These are phyloP conservation scores for Beauveria rudraprayagi DNA, from an alignment of 2,329 filamentous ascomycete genomes.

Conservation along the genomic window DNA sequence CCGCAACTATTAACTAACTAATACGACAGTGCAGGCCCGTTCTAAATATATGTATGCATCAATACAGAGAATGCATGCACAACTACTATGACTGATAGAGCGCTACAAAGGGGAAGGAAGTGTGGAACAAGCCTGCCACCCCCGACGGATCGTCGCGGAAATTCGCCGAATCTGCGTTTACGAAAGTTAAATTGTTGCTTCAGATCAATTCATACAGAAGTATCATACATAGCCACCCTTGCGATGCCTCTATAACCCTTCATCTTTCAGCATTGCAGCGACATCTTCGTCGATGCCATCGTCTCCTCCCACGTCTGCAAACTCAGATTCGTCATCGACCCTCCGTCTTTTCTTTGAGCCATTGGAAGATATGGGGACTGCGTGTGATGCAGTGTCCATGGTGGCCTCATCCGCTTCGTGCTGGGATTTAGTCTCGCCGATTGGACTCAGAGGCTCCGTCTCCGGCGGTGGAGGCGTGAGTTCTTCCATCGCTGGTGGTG, in stretches of 20 bases:
- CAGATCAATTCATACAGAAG: neutral
- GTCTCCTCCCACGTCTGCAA: constrained; percentile 46
- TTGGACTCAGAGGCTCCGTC: constrained; percentile 17
- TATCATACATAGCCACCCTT: neutral
- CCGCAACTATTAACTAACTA: neutral
- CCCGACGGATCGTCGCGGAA: neutral
- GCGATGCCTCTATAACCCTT: neutral
- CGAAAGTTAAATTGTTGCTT: neutral
- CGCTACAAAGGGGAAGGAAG: neutral
- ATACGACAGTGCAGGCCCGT: neutral
- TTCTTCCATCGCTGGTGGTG: constrained; percentile 35
- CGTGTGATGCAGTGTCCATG: constrained; percentile 31
- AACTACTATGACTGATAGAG: neutral
- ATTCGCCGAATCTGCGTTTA: neutral
- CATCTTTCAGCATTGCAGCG: constrained; percentile 44
- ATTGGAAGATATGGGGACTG: constrained; percentile 40
- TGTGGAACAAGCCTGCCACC: neutral
- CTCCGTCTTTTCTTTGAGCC: constrained; percentile 50
- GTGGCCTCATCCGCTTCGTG: constrained; percentile 14
- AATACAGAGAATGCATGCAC: neutral
- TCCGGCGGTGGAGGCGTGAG: constrained; percentile 17
- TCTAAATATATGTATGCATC: neutral
- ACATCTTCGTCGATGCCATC: constrained; percentile 51
- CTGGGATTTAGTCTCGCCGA: constrained; percentile 13
- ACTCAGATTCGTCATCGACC: constrained; percentile 42